A percentile compares a stretch with the other conserved stretches of the same genome.
Conservation (phyloP, 805 yeast species). For the Hermanozyma aechmeae region DNA sequence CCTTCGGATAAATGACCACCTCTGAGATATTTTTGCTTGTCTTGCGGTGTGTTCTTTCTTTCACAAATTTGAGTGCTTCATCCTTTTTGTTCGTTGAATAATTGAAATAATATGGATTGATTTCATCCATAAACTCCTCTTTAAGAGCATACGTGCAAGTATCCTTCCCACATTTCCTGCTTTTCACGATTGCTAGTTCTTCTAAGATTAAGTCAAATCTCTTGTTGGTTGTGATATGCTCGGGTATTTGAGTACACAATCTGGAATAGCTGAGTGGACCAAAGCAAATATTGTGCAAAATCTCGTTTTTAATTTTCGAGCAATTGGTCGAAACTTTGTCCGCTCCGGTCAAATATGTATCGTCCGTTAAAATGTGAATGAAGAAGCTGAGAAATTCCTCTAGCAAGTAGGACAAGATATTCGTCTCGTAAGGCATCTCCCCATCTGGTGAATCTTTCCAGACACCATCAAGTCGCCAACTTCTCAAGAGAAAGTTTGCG, state of each 20-base stretch:
- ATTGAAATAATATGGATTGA: slow-evolving; percentile 69
- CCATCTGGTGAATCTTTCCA: slow-evolving; percentile 11
- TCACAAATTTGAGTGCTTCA: slow-evolving; percentile 63
- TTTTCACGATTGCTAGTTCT: slow-evolving; percentile 22
- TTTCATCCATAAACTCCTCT: slow-evolving; percentile 21
- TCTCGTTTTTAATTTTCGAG: slow-evolving; percentile 51
- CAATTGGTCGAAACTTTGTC: slow-evolving; percentile 40
- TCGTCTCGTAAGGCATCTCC: slow-evolving; percentile 28
- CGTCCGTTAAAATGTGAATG: slow-evolving; percentile 61
- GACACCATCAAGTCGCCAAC: slow-evolving; percentile 55
- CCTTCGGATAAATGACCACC: slow-evolving; percentile 49
- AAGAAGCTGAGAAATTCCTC: slow-evolving; percentile 72
- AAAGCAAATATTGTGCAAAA: slow-evolving; percentile 78
- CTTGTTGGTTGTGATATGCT: slow-evolving; percentile 63
- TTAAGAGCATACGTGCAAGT: slow-evolving; percentile 28
- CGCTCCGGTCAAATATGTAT: slow-evolving; percentile 44
- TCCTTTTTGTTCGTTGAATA: slow-evolving; percentile 72
- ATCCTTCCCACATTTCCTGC: slow-evolving; percentile 26
- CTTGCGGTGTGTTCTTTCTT: slow-evolving; percentile 37
- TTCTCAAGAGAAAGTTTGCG: slow-evolving; percentile 46
- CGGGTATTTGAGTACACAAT: slow-evolving; percentile 62
- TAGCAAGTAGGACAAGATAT: slow-evolving; percentile 50
- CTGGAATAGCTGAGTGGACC: slow-evolving; percentile 65
- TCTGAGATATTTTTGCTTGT: slow-evolving; percentile 31
- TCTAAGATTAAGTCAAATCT: slow-evolving; percentile 49